Conservation (phyloP, 352 stramenopile species). For the Aphanomyces astaci region DNA sequence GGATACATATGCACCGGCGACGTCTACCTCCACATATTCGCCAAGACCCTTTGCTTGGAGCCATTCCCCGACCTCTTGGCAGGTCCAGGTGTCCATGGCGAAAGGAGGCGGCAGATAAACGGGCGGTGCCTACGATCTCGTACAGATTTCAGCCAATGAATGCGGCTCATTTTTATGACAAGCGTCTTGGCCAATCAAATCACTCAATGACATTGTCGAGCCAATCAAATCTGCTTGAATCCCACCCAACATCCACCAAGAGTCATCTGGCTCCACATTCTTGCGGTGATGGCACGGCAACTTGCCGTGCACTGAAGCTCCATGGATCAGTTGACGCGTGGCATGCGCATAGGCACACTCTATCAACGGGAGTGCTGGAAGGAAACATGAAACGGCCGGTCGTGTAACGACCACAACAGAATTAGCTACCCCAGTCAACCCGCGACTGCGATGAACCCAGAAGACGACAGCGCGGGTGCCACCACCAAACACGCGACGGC, state of each 20-base stretch:
- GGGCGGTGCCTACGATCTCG: not conserved
- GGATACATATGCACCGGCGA: not conserved
- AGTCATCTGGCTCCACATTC: no score
- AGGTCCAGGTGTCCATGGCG: slow-evolving; percentile 29
- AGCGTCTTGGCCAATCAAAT: not conserved
- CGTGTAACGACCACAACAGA: no score
- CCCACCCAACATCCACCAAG: not conserved
- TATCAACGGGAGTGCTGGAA: no score
- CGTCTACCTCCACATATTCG: slow-evolving; percentile 29
- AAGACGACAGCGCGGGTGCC: not conserved
- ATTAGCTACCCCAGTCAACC: not conserved
- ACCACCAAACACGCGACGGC: no score
- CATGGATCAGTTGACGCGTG: no score
- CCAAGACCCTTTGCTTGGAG: slow-evolving; percentile 29
- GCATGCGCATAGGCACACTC: no score
- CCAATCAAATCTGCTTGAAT: not conserved
- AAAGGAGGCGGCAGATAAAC: not conserved
- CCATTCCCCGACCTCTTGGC: slow-evolving; percentile 35
- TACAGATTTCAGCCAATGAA: slow-evolving; percentile 4
- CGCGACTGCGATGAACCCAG: not conserved
- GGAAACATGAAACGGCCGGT: not conserved
- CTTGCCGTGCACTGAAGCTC: no score
- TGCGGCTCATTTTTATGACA: not conserved
- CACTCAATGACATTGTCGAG: not conserved
- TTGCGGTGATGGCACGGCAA: not conserved